Percentiles rank a stretch among this genome's conserved stretches.
Evolutionary conservation across 768 basidiomycete genomes (phyloP).

Genomic region (Macrolepiota fuliginosa): DNA sequence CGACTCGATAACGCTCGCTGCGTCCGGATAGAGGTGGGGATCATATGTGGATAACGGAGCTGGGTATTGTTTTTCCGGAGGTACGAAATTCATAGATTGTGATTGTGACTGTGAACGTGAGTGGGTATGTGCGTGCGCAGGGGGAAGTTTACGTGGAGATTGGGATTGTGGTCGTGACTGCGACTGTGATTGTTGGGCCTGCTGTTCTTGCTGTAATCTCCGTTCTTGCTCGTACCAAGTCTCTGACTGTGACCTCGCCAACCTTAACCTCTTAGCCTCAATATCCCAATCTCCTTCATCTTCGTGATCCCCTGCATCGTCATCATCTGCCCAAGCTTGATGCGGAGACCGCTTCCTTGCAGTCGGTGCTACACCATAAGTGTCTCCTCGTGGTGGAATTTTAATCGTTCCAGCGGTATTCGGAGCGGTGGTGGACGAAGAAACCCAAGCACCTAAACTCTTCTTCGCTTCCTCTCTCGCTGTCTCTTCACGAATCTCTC

Average conservation of each 20-base stretch:
- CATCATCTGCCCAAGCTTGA: slow-evolving; percentile 12
- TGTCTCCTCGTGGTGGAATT: neutral
- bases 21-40: slow-evolving; percentile 34
- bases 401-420: neutral
- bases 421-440: neutral
- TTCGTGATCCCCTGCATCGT: neutral
- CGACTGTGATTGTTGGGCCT: neutral
- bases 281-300: neutral
- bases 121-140: neutral
- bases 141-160: neutral
- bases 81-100: neutral
- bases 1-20: slow-evolving; percentile 26
- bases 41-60: slow-evolving; percentile 34
- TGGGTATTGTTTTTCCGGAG: slow-evolving; percentile 33
- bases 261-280: slow-evolving; percentile 8
- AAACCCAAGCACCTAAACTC: neutral
- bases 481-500: neutral
- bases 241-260: slow-evolving; percentile 11
- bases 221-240: slow-evolving; percentile 7
- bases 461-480: slow-evolving; percentile 7
- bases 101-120: neutral
- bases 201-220: neutral
- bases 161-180: neutral
- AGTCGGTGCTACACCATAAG: neutral
- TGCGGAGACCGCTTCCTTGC: slow-evolving; percentile 12